phyloP scores from a whole-genome alignment of 805 yeast species.

The Candida ortonii region DNA sequence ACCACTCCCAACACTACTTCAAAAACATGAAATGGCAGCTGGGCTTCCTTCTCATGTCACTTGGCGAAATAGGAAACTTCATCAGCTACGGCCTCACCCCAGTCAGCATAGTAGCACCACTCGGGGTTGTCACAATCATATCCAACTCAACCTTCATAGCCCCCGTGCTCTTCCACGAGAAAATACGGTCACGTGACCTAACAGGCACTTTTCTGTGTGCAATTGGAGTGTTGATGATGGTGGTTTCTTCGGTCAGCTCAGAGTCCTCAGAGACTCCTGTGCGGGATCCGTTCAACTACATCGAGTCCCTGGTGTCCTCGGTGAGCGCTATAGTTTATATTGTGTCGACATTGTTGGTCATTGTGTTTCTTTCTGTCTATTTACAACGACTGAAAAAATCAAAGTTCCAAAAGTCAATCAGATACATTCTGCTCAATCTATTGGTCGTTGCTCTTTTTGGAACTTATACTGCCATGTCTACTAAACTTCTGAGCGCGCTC shows the following conservation, averaged over 20 bases:
- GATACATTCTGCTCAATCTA: constrained; percentile 32
- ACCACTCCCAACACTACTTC: constrained; percentile 13
- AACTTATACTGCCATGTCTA: constrained; percentile 44
- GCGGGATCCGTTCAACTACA: constrained; percentile 28
- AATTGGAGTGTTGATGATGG: constrained; percentile 41
- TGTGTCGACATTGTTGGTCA: constrained; percentile 18
- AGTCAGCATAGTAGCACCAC: constrained; percentile 45
- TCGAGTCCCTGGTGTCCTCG: constrained; percentile 29
- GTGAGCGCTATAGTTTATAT: constrained; percentile 27
- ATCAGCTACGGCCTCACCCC: constrained; percentile 49
- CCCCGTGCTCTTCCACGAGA: constrained; percentile 44
- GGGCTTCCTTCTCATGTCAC: constrained; percentile 40
- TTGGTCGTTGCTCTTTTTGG: constrained; percentile 43
- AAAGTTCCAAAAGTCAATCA: constrained; percentile 8
- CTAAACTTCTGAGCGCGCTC: constrained; percentile 39
- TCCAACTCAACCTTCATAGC: constrained; percentile 46
- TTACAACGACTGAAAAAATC: constrained; percentile 5
- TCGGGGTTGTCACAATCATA: constrained; percentile 48
- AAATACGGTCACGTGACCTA: constrained; percentile 32
- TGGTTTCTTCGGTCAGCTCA: constrained; percentile 34
- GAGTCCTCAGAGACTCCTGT: constrained; percentile 12
- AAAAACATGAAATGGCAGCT: constrained; percentile 36
- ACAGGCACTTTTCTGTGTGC: constrained; percentile 41
- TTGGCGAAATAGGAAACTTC: constrained; percentile 47
- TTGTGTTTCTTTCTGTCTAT: constrained; percentile 15